Evolutionary conservation across 495 filamentous ascomycete species (phyloP), one percentile per base, ranked within the genome.

Genomic region (Neurospora hispaniola): DNA sequence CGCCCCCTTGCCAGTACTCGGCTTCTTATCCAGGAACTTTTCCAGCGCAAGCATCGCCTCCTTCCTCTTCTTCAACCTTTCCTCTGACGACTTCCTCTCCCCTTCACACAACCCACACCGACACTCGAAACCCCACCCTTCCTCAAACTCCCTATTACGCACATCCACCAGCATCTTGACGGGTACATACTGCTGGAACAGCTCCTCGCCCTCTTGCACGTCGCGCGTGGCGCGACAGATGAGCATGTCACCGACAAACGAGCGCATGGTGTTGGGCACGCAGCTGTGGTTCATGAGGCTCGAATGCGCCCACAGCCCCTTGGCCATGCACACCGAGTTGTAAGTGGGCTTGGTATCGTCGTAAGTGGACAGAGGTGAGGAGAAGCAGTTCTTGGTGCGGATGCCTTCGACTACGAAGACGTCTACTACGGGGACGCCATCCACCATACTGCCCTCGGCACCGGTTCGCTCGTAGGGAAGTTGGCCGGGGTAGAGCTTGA

Each of bases 211-310:
- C 1, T 79, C 72, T 9, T 79, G 76, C n/a, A 90, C 82, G 70
- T 85, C 76, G 10, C 77, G 69, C 12, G 81, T 81, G 0, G 88
- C 88, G 23, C 86, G 84, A 48, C 87, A 74, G 68, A 89, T 79
- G 76, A 87, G 82, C 79, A 90, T 82, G 72, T 90, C 88, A n/a
- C 88, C 86, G 42, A 89, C 81, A 75, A 89, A 89, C 9, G 84
- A 80, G 11, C 87, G 85, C 12, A 79, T 79, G 10, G 80, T 80
- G 73, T 88, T 90, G 35, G 81, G 80, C 62, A 85, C 70, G 78
- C 88, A 90, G 71, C 80, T 82, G 75, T 90, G 88, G 77, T 90
- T 90, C 72, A 87, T 82, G 76, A 83, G 84, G 2, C 85, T 84
- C 5, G 87, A 85, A 54, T 81, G 74, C 6, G 79, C 74, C 89